A percentile compares a stretch with the other conserved stretches of the same genome.
phyloP scores from a whole-genome alignment of 1,139 yeast genomes.

The Pichiaceae sp. region DNA sequence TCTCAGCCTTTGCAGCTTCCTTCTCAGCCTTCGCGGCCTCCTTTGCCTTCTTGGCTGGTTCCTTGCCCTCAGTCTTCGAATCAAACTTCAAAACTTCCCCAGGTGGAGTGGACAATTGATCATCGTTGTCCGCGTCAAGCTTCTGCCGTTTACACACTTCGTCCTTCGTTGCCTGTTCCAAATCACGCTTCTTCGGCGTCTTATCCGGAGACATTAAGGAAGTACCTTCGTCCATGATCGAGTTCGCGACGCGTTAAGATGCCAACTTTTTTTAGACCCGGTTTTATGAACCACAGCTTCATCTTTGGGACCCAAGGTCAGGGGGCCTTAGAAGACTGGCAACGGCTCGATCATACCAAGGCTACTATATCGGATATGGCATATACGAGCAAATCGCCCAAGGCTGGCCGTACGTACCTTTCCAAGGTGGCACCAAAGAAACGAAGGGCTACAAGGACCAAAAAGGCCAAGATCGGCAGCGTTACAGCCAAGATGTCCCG shows the following conservation, averaged over 20 bases:
- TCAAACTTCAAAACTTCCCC: background rate
- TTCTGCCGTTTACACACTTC: too few species aligned
- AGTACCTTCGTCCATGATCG: background rate
- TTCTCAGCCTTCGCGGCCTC: slow-evolving; percentile 5
- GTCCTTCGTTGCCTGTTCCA: too few species aligned
- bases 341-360: slow-evolving; percentile 2
- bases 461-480: slow-evolving; percentile 11
- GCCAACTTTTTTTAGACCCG: background rate
- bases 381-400: background rate
- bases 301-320: slow-evolving; percentile 22
- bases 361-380: background rate
- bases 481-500: slow-evolving; percentile 12
- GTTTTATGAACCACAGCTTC: background rate
- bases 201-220: slow-evolving; percentile 9
- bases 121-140: background rate
- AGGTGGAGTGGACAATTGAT: slow-evolving; percentile 1
- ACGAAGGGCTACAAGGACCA: slow-evolving; percentile 4
- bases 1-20: slow-evolving; percentile 5
- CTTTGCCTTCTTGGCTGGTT: slow-evolving; percentile 5
- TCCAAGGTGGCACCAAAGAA: background rate
- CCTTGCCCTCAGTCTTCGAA: background rate
- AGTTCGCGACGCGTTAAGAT: background rate
- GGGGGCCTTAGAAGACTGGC: slow-evolving; percentile 20
- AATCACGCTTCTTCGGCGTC: slow-evolving; percentile 7
- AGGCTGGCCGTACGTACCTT: too few species aligned